phyloP scores from a whole-genome alignment of 2,329 filamentous ascomycete species.

The Cordyceps fumosorosea region DNA sequence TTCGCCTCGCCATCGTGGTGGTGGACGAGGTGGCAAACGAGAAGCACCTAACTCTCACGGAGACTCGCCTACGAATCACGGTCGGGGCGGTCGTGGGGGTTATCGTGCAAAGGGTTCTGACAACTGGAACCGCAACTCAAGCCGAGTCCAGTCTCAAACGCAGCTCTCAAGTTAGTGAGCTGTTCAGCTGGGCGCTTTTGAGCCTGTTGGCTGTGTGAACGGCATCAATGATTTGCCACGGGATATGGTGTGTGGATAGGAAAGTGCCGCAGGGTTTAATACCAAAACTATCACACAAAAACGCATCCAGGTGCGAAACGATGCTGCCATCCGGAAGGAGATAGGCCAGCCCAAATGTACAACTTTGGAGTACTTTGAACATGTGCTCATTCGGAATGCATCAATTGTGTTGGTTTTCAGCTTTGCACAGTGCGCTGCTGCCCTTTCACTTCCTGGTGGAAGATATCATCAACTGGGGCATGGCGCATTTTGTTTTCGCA shows the following conservation, averaged over 20 bases:
- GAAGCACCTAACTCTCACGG: constrained; percentile 26
- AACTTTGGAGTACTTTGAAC: constrained; percentile 17
- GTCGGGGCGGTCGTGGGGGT: constrained; percentile 32
- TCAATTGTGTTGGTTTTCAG: background rate
- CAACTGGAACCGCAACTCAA: constrained; percentile 31
- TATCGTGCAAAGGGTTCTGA: constrained; percentile 36
- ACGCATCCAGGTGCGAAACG: constrained; percentile 8
- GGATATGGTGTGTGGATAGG: background rate
- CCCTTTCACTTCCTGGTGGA: background rate
- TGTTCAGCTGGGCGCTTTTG: background rate
- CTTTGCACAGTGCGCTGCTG: background rate
- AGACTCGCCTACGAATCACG: constrained; percentile 18
- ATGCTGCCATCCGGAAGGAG: constrained; percentile 1
- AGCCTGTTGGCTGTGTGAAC: background rate
- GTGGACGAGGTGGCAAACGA: constrained; percentile 27
- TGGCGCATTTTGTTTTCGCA: constrained; percentile 3
- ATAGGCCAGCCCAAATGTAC: constrained; percentile 16
- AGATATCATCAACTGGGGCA: background rate
- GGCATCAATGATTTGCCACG: background rate
- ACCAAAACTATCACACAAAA: background rate
- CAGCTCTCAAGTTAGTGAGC: constrained; percentile 19
- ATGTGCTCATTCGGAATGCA: constrained; percentile 10
- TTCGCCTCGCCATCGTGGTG: constrained; percentile 25
- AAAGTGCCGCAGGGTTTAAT: background rate
- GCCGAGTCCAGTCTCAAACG: constrained; percentile 15